Evolutionary conservation across 768 basidiomycete species (phyloP), one percentile per base, ranked within the genome.

Genomic region (Tephrocybe sp.): DNA sequence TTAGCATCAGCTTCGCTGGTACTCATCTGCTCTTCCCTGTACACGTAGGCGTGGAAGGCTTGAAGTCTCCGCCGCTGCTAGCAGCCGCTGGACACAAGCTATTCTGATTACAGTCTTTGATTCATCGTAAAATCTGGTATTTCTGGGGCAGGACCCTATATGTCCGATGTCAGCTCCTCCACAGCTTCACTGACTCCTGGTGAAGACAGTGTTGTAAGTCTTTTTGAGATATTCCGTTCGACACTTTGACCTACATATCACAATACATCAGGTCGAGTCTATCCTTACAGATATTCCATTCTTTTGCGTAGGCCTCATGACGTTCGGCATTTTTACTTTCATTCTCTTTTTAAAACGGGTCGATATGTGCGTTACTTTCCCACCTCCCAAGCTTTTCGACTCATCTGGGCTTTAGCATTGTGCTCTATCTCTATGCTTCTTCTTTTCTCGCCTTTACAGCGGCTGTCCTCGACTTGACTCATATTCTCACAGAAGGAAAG

Each of bases 201-300:
- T 49, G 51, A 66, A 51, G 67, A 76, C 59, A 66, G 64, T 51
- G 70, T 74, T 56, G 81, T 81, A 38, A 47, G 79, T 70, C 13
- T n/a, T 4, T 13, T 37, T 9, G 4, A 11, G n/a, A 41, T 5
- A 19, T 58, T 25, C 42, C 8, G n/a, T 16, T 49, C 21, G 19
- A 28, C 34, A n/a, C 12, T 26, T n/a, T 45, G 12, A 40, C 16
- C 27, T 38, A 18, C 13, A 30, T 2, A 18, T 44, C 27, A 19
- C 41, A 25, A n/a, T 18, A 5, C 18, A 3, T 16, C 44, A 87
- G 84, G 66, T 86, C 34, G 77, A 80, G 50, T 66, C 71, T 54
- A 61, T 87, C 34, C 69, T 89, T 37, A 69, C 78, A 15, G 84
- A 86, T 53, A 80, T 89, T 46, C 87, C 87, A 18, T 71, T 86